phyloP scores from a whole-genome alignment of 768 basidiomycete genomes.

The Termitomyces heimii region DNA sequence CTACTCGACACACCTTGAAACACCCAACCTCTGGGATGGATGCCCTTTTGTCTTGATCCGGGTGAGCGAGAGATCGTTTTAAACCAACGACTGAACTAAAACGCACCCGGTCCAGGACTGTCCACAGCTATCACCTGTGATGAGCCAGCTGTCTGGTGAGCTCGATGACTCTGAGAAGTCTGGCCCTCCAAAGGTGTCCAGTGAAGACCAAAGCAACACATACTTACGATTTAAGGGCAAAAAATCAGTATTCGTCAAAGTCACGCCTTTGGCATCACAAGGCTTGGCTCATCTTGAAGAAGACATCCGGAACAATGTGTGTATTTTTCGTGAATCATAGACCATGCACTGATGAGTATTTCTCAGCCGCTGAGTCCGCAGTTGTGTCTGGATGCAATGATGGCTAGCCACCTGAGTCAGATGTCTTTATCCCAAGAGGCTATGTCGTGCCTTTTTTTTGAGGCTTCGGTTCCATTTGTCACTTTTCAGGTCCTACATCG shows the following conservation, averaged over 20 bases:
- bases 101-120: conserved; percentile 18
- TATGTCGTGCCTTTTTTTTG: conserved; percentile 26
- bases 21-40: conserved; percentile 38
- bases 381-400: conserved; percentile 34
- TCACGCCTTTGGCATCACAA: conserved; percentile 54
- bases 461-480: conserved; percentile 33
- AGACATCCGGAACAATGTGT: conserved; percentile 42
- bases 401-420: conserved; percentile 31
- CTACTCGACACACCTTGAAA: conserved; percentile 31
- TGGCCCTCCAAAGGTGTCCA: neutral
- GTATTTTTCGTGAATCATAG: conserved; percentile 10
- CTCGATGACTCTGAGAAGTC: neutral
- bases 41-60: conserved; percentile 39
- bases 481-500: conserved; percentile 44
- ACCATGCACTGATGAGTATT: neutral
- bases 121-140: conserved; percentile 9
- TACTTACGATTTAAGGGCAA: conserved; percentile 35
- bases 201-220: conserved; percentile 23
- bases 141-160: neutral
- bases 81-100: neutral
- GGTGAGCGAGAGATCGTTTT: conserved; percentile 24
- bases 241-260: conserved; percentile 30
- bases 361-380: conserved; percentile 28
- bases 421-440: conserved; percentile 19
- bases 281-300: conserved; percentile 38